Evolutionary conservation across 495 filamentous ascomycete genomes (phyloP).

Genomic region (Neurospora sp.): DNA sequence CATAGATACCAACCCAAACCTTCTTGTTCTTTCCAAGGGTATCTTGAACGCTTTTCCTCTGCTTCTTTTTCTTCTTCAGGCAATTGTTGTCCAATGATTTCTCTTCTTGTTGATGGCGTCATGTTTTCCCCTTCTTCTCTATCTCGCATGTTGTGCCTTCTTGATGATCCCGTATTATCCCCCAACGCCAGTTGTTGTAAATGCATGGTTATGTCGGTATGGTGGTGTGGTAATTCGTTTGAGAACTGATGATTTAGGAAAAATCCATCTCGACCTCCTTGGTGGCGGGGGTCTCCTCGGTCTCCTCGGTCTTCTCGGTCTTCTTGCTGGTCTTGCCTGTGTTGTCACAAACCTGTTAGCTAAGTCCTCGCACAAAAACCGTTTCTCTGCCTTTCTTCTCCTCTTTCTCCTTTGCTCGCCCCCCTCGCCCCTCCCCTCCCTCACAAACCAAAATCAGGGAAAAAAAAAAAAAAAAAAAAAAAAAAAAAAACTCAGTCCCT

Average conservation of each 20-base stretch:
- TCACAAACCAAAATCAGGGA: too few relatives aligned
- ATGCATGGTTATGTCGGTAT: background rate
- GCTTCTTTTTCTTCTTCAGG: background rate
- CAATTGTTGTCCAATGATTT: background rate
- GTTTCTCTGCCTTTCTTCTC: background rate
- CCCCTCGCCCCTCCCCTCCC: background rate
- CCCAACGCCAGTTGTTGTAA: background rate
- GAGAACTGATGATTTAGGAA: background rate
- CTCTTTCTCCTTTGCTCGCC: background rate
- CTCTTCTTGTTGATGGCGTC: background rate
- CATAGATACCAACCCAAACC: background rate
- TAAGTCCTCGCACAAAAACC: background rate
- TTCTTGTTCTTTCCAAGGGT: background rate
- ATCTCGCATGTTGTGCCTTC: background rate
- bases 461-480: too few relatives aligned
- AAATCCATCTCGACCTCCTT: background rate
- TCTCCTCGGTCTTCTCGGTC: background rate
- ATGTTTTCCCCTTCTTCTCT: background rate
- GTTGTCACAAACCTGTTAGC: background rate
- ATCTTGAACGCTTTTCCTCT: background rate
- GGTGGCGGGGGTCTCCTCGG: background rate
- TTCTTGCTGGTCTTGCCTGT: background rate
- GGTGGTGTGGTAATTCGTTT: background rate
- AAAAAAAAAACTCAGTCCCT: slow-evolving; percentile 33
- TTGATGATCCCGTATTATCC: background rate